A percentile compares a stretch with the other conserved stretches of the same genome.
phyloP scores from a whole-genome alignment of 805 yeast species.

The Metschnikowia colocasiae region DNA sequence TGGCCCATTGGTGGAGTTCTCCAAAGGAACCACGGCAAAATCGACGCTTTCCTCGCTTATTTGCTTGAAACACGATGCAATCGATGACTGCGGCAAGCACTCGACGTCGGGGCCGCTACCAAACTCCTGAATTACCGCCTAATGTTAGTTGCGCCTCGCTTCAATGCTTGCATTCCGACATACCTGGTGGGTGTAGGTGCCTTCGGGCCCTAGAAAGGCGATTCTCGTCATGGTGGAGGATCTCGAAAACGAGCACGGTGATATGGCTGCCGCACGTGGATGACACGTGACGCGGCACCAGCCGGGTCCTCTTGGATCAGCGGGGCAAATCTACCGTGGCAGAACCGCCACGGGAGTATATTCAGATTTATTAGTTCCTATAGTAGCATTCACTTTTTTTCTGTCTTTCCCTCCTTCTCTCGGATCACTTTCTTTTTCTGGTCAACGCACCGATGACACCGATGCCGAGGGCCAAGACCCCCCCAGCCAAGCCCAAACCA shows the following conservation, averaged over 20 bases:
- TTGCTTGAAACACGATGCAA: constrained; percentile 60
- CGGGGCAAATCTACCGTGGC: neutral
- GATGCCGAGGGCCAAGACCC: constrained; percentile 80
- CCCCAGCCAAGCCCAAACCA: constrained; percentile 85
- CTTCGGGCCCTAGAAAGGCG: constrained; percentile 84
- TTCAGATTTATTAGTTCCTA: no score
- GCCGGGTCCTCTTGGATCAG: no score
- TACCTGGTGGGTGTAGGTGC: constrained; percentile 91
- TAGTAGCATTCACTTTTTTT: neutral
- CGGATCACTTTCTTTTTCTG: neutral
- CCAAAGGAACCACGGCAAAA: constrained; percentile 81
- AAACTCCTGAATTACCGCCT: constrained; percentile 53
- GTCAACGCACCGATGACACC: constrained; percentile 47
- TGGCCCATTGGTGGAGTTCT: constrained; percentile 92
- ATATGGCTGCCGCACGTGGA: neutral
- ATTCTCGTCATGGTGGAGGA: constrained; percentile 33
- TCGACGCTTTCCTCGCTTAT: constrained; percentile 47
- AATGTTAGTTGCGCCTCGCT: constrained; percentile 10
- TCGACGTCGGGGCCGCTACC: constrained; percentile 29
- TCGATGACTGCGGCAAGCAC: constrained; percentile 38
- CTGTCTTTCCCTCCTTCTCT: neutral
- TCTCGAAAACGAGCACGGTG: neutral
- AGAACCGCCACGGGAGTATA: no score
- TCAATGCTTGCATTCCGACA: constrained; percentile 10
- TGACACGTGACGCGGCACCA: neutral